These are phyloP conservation scores for Abrus precatorius DNA, from an alignment of 306 rosid genomes.

Conservation along the genomic window DNA sequence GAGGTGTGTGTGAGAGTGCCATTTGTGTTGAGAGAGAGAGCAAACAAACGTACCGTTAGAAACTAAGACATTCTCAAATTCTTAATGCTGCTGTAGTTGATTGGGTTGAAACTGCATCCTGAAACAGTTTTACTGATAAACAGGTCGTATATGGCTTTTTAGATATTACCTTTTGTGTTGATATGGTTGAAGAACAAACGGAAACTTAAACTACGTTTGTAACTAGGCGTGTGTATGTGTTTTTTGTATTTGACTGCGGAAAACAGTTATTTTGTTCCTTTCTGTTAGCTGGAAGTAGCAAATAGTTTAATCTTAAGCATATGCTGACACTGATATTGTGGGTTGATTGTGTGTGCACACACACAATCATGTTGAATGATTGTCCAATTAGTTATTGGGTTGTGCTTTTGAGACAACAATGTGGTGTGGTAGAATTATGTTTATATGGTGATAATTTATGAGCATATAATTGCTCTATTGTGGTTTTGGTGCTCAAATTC, in stretches of 20 bases:
- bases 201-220: not conserved
- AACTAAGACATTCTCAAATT: not conserved
- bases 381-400: not conserved
- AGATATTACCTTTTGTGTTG: slow-evolving; percentile 7
- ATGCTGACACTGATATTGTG: not conserved
- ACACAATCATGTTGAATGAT: not conserved
- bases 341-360: too few species aligned
- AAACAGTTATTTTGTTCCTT: not conserved
- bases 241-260: not conserved
- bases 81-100: slow-evolving; percentile 28
- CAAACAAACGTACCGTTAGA: not conserved
- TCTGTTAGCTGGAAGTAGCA: not conserved
- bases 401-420: slow-evolving; percentile 1
- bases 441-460: not conserved
- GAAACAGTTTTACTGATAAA: slow-evolving; percentile 13
- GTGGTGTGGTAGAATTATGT: not conserved
- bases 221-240: not conserved
- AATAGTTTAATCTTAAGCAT: slow-evolving; percentile 6
- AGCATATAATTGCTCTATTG: too few species aligned
- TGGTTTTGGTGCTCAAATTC: not conserved
- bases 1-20: too few species aligned
- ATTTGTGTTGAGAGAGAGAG: too few species aligned
- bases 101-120: slow-evolving; percentile 14
- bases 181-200: slow-evolving; percentile 10
- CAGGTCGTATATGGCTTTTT: slow-evolving; percentile 1